Base-by-base conservation (phyloP, 2,329 filamentous ascomycete genomes). In the Nemania diffusa region DNA sequence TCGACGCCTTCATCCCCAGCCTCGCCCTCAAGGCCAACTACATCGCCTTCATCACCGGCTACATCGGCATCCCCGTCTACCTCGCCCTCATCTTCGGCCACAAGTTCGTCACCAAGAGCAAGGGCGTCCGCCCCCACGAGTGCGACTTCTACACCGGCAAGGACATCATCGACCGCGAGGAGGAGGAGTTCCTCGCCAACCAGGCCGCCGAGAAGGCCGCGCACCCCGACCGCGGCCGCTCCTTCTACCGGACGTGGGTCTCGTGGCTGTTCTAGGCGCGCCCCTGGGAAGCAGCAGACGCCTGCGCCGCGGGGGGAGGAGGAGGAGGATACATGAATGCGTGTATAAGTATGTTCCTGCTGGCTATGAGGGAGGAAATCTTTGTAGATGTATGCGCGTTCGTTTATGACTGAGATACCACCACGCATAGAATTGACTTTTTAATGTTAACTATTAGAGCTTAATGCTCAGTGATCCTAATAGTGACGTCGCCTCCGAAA, bases 31-130 rank as follows among this genome's bases (percentile, higher is more conserved):
- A 69, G 40, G 51, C 78, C 64, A 82, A 82, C 57, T 91, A 91
- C 83, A 89, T 91, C 82, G 90, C 87, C 74, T 94, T 94, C 79
- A 87, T 94, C 78, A 93, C 90, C 0, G 90, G 90, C 27, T 94
- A 94, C 78, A 81, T 91, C 7, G 92, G 91, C 57, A 93, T 94
- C 72, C 92, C 92, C 1, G 79, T 94, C 24, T 94, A 93, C 78
- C 78, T 94, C 20, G 81, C 85, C 26, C 83, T 92, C 77, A 87
- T 93, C 75, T 87, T 89, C 65, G 91, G 90, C 0, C 90, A 91
- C 81, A 92, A 92, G 82, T 61, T 86, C 65, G 71, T 79, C 65
- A 87, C 83, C 60, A 84, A 84, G 78, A 85, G 81, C 69, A 83
- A 85, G 73, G 82, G 84, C 8, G 77, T 92, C 59, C 82, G 83